Evolutionary conservation across 2,329 filamentous ascomycete genomes (phyloP), one percentile per base, ranked within the genome.

Genomic region (Fonsecaea nubica): DNA sequence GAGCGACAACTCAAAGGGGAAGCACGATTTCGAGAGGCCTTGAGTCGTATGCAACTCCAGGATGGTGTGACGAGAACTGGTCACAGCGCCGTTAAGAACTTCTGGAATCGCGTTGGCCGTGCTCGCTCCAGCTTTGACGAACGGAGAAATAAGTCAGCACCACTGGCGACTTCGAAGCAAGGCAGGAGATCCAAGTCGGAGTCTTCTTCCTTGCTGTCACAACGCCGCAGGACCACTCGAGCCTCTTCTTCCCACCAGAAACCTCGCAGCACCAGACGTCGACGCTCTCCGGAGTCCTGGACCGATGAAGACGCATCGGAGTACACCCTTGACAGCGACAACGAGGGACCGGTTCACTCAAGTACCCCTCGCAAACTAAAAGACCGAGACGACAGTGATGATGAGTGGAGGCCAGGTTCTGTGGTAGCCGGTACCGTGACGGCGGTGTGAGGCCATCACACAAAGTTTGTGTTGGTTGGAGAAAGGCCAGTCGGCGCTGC

Each of bases 21-120:
- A 52, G 62, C 62, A 12, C 65, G 71, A 10, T 72, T 72, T 25
- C 33, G 30, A n/a, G 71, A 71, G 53, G 64, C 69, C 1, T 50
- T 60, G 9, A 58, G 62, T 9, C 69, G 71, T 18, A 65, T 71
- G 65, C 36, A 25, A 10, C n/a, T 25, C 1, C 32, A 65, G 10
- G 64, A 69, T 18, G 64, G 64, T 7, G 50, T 66, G 38, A 15
- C 35, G 3, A 63, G 63, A 42, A 54, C 25, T 18, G 63, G 52
- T 33, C 45, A 58, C 30, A 62, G 35, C 13, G 68, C 65, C 4
- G 61, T 72, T 62, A 72, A 72, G 67, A 72, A 72, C 38, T 68
- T 70, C 58, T 72, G 71, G 71, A 71, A 71, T 63, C 67, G 71
- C 8, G 48, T 58, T 42, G 69, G 69, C 15, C 65, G 71, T 52